These are phyloP conservation scores for Ogataea hybrid DNA, from an alignment of 1,139 yeast species.

Conservation along the genomic window DNA sequence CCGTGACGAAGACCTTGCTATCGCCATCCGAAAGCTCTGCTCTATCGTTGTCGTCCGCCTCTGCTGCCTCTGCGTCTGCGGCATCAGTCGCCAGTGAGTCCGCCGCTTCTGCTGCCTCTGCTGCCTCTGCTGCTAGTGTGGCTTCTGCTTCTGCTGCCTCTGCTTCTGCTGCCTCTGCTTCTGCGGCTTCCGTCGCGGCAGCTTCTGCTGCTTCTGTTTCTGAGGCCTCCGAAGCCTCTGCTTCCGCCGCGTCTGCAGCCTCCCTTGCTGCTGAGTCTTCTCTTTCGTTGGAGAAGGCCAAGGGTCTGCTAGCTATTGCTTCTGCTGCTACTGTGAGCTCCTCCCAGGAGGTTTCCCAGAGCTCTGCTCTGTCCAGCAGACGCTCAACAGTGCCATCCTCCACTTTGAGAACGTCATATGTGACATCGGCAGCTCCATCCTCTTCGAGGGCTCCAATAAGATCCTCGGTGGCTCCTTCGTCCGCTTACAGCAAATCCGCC, in stretches of 20 bases:
- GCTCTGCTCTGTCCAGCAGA: conserved; percentile 6
- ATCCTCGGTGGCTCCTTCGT: neutral
- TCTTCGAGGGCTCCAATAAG: conserved; percentile 4
- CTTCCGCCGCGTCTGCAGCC: conserved; percentile 26
- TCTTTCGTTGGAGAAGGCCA: conserved; percentile 19
- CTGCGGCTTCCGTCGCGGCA: conserved; percentile 6
- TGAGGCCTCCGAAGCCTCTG: conserved; percentile 27
- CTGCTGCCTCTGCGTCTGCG: conserved; percentile 24
- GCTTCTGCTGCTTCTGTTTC: conserved; percentile 26
- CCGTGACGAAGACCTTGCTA: conserved; percentile 29
- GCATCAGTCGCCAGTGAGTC: conserved; percentile 27
- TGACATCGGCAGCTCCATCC: conserved; percentile 12
- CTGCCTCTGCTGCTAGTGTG: conserved; percentile 14
- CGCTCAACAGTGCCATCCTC: conserved; percentile 11
- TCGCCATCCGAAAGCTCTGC: conserved; percentile 32
- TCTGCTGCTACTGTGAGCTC: conserved; percentile 12
- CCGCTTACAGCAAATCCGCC: conserved; percentile 1
- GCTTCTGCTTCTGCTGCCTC: conserved; percentile 23
- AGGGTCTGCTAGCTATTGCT: conserved; percentile 45
- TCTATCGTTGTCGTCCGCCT: conserved; percentile 16
- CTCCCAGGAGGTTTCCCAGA: neutral
- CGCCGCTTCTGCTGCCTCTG: conserved; percentile 24
- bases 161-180: conserved; percentile 7
- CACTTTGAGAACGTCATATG: conserved; percentile 7
- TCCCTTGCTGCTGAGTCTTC: conserved; percentile 7